Conservation (phyloP, 306 rosid species). For the Biancaea sappan region DNA sequence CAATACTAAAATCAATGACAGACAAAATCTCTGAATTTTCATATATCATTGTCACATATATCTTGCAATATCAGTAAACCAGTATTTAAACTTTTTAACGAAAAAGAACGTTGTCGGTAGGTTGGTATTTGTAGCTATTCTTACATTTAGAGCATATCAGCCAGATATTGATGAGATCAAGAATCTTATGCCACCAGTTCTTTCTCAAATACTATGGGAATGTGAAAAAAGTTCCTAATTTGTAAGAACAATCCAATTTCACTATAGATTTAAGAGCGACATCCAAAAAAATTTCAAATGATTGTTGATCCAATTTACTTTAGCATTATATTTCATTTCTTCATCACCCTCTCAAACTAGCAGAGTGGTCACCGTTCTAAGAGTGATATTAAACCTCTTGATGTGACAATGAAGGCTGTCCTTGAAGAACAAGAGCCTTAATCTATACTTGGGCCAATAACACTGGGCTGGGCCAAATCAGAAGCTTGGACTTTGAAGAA, state of each 20-base stretch:
- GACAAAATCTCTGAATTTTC: too few species aligned
- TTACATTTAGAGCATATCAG: neutral
- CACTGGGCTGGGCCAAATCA: too few species aligned
- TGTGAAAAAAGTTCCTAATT: slow-evolving; percentile 3
- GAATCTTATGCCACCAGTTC: neutral
- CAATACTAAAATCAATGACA: neutral
- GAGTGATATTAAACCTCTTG: neutral
- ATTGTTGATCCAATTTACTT: neutral
- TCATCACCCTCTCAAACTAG: neutral
- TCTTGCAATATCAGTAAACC: neutral
- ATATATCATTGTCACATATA: neutral
- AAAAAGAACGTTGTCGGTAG: neutral
- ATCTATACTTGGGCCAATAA: too few species aligned
- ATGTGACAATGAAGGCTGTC: neutral
- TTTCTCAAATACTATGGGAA: slow-evolving; percentile 5
- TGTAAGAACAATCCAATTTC: neutral
- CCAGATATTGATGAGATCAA: neutral
- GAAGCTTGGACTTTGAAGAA: too few species aligned
- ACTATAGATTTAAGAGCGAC: neutral
- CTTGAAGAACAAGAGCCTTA: too few species aligned
- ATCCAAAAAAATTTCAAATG: neutral
- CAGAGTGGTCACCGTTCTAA: neutral
- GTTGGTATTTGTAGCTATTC: neutral
- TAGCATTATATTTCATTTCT: neutral
- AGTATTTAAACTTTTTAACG: slow-evolving; percentile 9